These are phyloP conservation scores for Dendryphion nanum DNA, from an alignment of 2,329 filamentous ascomycete genomes.

Conservation along the genomic window DNA sequence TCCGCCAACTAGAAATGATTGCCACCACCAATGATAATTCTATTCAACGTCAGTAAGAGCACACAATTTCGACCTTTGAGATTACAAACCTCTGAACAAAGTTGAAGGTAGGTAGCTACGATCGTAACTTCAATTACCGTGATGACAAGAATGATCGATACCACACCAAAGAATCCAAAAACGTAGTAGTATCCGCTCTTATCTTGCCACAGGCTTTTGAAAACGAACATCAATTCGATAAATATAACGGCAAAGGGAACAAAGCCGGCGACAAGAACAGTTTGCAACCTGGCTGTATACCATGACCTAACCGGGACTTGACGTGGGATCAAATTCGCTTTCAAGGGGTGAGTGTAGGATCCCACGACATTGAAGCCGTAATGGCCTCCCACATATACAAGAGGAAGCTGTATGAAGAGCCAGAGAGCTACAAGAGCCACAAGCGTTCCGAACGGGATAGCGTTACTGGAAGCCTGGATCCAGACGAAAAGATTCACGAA, in stretches of 20 bases:
- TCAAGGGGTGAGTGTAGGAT: slow-evolving; percentile 78
- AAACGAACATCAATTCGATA: slow-evolving; percentile 82
- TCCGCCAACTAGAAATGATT: slow-evolving; percentile 76
- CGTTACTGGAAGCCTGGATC: slow-evolving; percentile 85
- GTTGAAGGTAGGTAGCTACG: slow-evolving; percentile 77
- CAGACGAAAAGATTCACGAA: slow-evolving; percentile 86
- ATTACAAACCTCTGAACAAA: slow-evolving; percentile 72
- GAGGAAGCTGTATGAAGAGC: slow-evolving; percentile 81
- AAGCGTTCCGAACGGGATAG: slow-evolving; percentile 78
- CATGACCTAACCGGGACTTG: slow-evolving; percentile 74
- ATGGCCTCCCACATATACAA: slow-evolving; percentile 79
- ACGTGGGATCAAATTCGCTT: slow-evolving; percentile 68
- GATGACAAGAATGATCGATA: slow-evolving; percentile 68
- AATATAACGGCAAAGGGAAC: slow-evolving; percentile 86
- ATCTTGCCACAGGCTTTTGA: slow-evolving; percentile 85
- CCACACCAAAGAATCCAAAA: slow-evolving; percentile 78
- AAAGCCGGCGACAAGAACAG: slow-evolving; percentile 70
- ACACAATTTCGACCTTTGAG: too few relatives aligned
- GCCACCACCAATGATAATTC: slow-evolving; percentile 94
- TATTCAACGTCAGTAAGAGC: too few relatives aligned
- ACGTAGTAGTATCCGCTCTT: slow-evolving; percentile 92
- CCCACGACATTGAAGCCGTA: slow-evolving; percentile 67
- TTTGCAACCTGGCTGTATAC: slow-evolving; percentile 66
- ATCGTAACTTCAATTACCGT: slow-evolving; percentile 82
- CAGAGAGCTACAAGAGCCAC: slow-evolving; percentile 72